phyloP scores from a whole-genome alignment of 73 alveolate species.

The Paramecium primaurelia region DNA sequence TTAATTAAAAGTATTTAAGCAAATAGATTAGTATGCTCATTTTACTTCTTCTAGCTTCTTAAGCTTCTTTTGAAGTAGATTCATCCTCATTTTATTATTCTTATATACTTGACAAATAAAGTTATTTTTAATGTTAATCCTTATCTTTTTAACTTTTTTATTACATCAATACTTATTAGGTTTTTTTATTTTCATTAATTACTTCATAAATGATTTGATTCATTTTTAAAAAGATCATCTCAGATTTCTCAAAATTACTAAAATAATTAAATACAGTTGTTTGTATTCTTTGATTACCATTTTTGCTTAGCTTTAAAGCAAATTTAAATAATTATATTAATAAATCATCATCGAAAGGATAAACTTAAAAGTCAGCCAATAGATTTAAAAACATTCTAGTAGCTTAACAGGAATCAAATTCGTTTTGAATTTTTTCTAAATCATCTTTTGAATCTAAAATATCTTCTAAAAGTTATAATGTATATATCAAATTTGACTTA shows the following conservation, averaged over 20 bases:
- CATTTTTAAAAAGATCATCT: conserved; percentile 46
- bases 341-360: conserved; percentile 55
- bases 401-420: conserved; percentile 29
- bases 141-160: conserved; percentile 14
- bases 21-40: conserved; percentile 10
- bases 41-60: conserved; percentile 44
- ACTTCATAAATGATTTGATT: conserved; percentile 47
- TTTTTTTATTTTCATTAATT: conserved; percentile 38
- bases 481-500: conserved; percentile 35
- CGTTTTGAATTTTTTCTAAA: conserved; percentile 50
- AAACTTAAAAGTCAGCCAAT: conserved; percentile 42
- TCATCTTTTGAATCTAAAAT: conserved; percentile 47
- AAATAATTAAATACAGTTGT: conserved; percentile 36
- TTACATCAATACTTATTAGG: background rate
- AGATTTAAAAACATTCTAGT: conserved; percentile 56
- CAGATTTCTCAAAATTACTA: conserved; percentile 50
- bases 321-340: conserved; percentile 23
- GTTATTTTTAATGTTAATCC: conserved; percentile 9
- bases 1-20: conserved; percentile 84
- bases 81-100: background rate
- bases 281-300: conserved; percentile 52
- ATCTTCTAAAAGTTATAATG: conserved; percentile 47
- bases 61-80: background rate
- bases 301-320: conserved; percentile 21
- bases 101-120: background rate